Evolutionary conservation across 2,329 filamentous ascomycete species (phyloP), one percentile per base, ranked within the genome.

Genomic region (Conoideocrella luteorostrata): DNA sequence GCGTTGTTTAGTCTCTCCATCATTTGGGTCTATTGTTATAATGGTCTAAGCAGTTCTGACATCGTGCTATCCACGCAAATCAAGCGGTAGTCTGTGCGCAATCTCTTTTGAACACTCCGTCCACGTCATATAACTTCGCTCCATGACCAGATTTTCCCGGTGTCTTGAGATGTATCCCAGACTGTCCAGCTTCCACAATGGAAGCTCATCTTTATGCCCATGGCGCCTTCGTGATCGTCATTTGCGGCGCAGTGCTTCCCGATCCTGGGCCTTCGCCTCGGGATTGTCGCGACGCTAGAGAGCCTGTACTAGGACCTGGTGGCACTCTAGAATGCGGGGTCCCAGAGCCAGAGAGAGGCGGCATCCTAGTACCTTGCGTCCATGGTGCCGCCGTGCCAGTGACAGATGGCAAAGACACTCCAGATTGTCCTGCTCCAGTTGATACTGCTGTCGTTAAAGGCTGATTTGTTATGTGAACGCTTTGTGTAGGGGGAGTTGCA

Each of bases 401-500:
- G n/a, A 45, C 44, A 17, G 56, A 44, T 55, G 49, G n/a, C 50
- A 50, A 33, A 51, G 45, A 7, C 42, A 37, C 13, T 51, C 18
- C 39, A 58, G 49, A 7, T 58, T 46, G 13, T 40, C 20, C 22
- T 23, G 26, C 26, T 18, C 11, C 22, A 5, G 21, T 34, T 21
- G 37, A 22, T 23, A 43, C 33, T 11, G 20, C 18, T 11, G 36
- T 12, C 13, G 35, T 12, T 22, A 32, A 20, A 15, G 78, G 75
- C 49, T 82, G 78, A 52, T 71, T 80, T 15, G 66, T 63, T 57
- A 79, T 70, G 60, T 87, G 82, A 0, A 77, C 65, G 6, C 77
- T 76, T 20, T 70, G 59, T 6, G 66, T 56, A 0, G 74, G 72
- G 1, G 61, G 52, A 2, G 63, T 52, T 1, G 83, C 81, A 43